Percentiles rank a stretch among this genome's conserved stretches.
Conservation (phyloP, 371 early-diverging fungal genomes). For the Rhizopus microsporus region DNA sequence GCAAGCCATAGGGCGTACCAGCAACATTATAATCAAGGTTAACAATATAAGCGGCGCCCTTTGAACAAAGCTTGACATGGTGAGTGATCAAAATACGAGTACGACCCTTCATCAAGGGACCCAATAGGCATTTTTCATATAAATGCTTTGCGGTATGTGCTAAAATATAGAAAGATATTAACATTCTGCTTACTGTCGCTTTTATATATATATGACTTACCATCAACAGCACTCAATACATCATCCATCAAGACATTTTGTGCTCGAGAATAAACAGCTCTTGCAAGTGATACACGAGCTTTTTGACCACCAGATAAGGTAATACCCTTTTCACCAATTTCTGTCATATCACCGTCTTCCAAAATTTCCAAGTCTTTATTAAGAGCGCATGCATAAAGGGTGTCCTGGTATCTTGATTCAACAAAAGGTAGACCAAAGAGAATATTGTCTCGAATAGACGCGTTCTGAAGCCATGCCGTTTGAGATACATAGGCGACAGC, state of each 20-base stretch:
- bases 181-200: conserved; percentile 30
- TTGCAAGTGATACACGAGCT: conserved; percentile 80
- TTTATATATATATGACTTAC: conserved; percentile 13
- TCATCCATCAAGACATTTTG: conserved; percentile 81
- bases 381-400: conserved; percentile 65
- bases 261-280: conserved; percentile 81
- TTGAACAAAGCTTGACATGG: conserved; percentile 76
- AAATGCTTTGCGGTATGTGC: conserved; percentile 89
- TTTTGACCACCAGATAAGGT: conserved; percentile 80
- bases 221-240: conserved; percentile 80
- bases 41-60: conserved; percentile 66
- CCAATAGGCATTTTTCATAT: conserved; percentile 67
- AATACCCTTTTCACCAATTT: conserved; percentile 89
- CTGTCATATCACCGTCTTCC: conserved; percentile 86
- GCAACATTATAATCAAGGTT: conserved; percentile 55
- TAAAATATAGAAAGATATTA: conserved; percentile 47
- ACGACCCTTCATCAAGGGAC: conserved; percentile 70
- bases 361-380: conserved; percentile 58
- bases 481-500: conserved; percentile 35
- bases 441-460: conserved; percentile 70
- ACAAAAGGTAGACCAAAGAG: conserved; percentile 52
- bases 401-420: conserved; percentile 50
- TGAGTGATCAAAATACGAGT: conserved; percentile 91
- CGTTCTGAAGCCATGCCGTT: conserved; percentile 85
- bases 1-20: conserved; percentile 51